Conservation (phyloP, 495 filamentous ascomycete species). For the Aspergillus heteromorphus region DNA sequence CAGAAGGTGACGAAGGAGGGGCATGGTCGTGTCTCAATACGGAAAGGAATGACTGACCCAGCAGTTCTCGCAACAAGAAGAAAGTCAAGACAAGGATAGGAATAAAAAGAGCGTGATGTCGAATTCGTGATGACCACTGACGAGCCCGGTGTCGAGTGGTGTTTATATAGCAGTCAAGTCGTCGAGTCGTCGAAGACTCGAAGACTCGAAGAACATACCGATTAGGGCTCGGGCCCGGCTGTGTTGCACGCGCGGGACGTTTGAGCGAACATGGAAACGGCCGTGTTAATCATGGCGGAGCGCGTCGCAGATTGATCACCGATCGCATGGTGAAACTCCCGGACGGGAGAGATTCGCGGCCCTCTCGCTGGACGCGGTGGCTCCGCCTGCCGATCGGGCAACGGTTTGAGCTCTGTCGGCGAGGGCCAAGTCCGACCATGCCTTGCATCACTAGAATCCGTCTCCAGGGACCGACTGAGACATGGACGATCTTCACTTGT, state of each 20-base stretch:
- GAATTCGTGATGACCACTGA: not conserved
- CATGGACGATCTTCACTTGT: not conserved
- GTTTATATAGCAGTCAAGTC: not conserved
- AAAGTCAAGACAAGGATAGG: not conserved
- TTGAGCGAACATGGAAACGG: not conserved
- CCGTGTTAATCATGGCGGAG: not conserved
- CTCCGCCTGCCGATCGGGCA: not conserved
- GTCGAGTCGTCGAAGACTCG: not conserved
- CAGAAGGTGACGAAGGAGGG: slow-evolving; percentile 17
- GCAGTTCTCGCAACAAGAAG: slow-evolving; percentile 13
- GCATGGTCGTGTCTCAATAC: slow-evolving; percentile 16
- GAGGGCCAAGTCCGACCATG: not conserved
- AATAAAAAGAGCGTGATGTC: not conserved
- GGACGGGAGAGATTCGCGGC: not conserved
- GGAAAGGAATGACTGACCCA: slow-evolving; percentile 13
- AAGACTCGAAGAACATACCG: not conserved
- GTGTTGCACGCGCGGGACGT: not conserved
- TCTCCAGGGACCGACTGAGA: not conserved
- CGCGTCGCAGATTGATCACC: slow-evolving; percentile 4
- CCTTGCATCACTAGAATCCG: not conserved
- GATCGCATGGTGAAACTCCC: slow-evolving; percentile 7
- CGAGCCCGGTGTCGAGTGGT: not conserved
- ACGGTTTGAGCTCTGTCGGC: not conserved
- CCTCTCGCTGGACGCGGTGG: not conserved
- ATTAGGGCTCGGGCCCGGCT: not conserved